Percentiles rank a stretch among this genome's conserved stretches.
phyloP scores from a whole-genome alignment of 805 yeast species.

The Priceomyces haplophilus region DNA sequence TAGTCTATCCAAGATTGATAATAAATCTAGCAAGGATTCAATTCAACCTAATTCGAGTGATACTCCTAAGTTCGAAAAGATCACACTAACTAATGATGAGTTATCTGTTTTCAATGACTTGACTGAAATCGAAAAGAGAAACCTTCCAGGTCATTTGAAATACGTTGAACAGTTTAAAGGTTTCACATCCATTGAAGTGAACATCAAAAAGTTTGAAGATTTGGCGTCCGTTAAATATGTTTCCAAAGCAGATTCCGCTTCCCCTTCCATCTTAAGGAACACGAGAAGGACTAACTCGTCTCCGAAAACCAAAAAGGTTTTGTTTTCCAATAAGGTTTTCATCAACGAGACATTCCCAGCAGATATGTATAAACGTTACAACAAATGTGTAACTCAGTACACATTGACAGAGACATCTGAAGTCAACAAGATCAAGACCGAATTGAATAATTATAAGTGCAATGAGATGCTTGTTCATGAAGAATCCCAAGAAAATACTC shows the following conservation, averaged over 20 bases:
- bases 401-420: constrained; percentile 48
- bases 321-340: constrained; percentile 46
- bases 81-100: constrained; percentile 24
- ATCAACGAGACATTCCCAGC: constrained; percentile 55
- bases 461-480: constrained; percentile 69
- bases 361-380: constrained; percentile 52
- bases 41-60: background rate
- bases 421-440: constrained; percentile 57
- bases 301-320: constrained; percentile 27
- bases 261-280: constrained; percentile 12
- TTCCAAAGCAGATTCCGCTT: background rate
- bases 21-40: constrained; percentile 5
- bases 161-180: constrained; percentile 37
- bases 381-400: constrained; percentile 49
- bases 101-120: constrained; percentile 23
- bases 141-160: constrained; percentile 32
- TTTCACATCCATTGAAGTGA: constrained; percentile 27
- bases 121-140: constrained; percentile 20
- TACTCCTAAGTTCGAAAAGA: constrained; percentile 9
- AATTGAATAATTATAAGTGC: constrained; percentile 61
- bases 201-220: constrained; percentile 29
- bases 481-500: constrained; percentile 58
- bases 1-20: background rate
- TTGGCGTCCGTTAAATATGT: background rate
- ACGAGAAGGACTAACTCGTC: constrained; percentile 6